Evolutionary conservation across 2,329 filamentous ascomycete species (phyloP).

Genomic region (Grosmannia serpens): DNA sequence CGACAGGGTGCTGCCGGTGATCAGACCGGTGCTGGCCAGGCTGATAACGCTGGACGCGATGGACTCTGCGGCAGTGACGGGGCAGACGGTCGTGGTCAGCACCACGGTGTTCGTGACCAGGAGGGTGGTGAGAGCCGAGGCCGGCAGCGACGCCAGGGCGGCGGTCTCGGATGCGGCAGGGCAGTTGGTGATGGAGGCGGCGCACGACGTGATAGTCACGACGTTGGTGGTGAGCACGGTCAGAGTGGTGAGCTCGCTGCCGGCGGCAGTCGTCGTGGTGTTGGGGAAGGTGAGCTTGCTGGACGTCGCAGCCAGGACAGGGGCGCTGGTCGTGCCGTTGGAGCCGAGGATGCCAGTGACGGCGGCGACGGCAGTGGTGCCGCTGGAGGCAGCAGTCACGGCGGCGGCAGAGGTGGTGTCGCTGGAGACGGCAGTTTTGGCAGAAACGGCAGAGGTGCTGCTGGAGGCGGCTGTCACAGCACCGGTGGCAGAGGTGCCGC

Average conservation of each 20-base stretch:
- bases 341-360: constrained; percentile 17
- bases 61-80: constrained; percentile 26
- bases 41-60: constrained; percentile 25
- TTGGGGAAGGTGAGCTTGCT: background rate
- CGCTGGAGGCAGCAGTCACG: constrained; percentile 23
- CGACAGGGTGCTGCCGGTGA: constrained; percentile 27
- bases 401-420: constrained; percentile 12
- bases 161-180: constrained; percentile 20
- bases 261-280: background rate
- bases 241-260: constrained; percentile 23
- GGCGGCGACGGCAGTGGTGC: background rate
- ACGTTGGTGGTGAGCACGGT: constrained; percentile 29
- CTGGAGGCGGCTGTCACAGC: too few species aligned
- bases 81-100: constrained; percentile 29
- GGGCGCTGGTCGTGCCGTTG: constrained; percentile 7
- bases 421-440: background rate
- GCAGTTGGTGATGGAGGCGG: constrained; percentile 16
- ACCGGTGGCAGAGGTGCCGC: too few species aligned
- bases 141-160: constrained; percentile 19
- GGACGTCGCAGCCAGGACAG: constrained; percentile 26
- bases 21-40: constrained; percentile 19
- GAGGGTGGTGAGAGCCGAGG: constrained; percentile 16
- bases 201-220: constrained; percentile 21
- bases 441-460: background rate
- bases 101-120: constrained; percentile 27